Evolutionary conservation across 2,329 filamentous ascomycete genomes (phyloP), one percentile per base, ranked within the genome.

Genomic region (Colletotrichum plurivorum): DNA sequence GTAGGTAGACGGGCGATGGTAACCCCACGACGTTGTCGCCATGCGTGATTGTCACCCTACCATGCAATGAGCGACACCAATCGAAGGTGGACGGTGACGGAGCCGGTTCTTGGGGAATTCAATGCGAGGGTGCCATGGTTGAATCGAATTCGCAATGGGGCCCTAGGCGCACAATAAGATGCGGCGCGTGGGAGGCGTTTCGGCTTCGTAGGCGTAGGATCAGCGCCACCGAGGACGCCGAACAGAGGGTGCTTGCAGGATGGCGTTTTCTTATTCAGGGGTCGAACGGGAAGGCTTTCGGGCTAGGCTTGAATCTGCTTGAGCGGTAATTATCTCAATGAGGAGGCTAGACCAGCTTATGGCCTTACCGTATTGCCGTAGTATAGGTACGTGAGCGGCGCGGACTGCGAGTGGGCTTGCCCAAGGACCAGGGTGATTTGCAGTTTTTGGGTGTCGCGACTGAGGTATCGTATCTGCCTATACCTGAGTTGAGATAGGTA

Each of bases 161-260:
- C 39, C 4, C 6, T 22, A 62, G 67, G 56, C 39, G 69, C 66
- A 71, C 20, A 69, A 71, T 69, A 72, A 72, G 68, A 71, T 72
- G 70, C 70, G 70, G 70, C 70, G 63, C 22, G 55, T 52, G 58
- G 54, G 63, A 65, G 67, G 69, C 66, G 66, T 65, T 67, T 70
- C 58, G 66, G 67, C 53, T 68, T 57, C 45, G 52, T 48, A 51
- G 63, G 66, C 59, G 31, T 58, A 69, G 65, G 56, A 55, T 53
- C 53, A 70, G 43, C 68, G 68, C 68, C 68, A 69, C 67, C 16
- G 46, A 57, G 57, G 27, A 27, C 66, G 53, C 39, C 54, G 22
- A 63, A 53, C 48, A 70, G 53, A 55, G 61, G 46, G 52, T 70
- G 67, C 61, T 36, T 54, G 41, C 16, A 57, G 39, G 52, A 59